Evolutionary conservation across 805 yeast genomes (phyloP).

Genomic region (Wickerhamomyces alni): DNA sequence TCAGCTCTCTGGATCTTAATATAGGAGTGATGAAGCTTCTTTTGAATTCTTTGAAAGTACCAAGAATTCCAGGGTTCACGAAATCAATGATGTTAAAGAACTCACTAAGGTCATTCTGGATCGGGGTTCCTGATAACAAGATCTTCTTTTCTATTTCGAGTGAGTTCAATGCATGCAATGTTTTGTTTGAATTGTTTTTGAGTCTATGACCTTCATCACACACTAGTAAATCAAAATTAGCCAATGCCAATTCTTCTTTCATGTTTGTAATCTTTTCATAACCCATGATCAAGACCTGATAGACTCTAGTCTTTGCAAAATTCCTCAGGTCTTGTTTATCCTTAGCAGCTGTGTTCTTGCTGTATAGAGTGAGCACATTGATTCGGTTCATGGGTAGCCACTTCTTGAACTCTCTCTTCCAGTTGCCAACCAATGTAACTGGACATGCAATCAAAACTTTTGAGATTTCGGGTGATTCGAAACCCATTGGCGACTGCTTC

Average conservation of each 20-base stretch:
- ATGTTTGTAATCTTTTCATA: constrained; percentile 72
- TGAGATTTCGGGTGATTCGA: constrained; percentile 32
- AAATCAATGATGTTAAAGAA: constrained; percentile 78
- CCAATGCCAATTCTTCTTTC: constrained; percentile 38
- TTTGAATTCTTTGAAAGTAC: constrained; percentile 53
- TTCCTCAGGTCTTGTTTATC: constrained; percentile 31
- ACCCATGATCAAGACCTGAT: constrained; percentile 80
- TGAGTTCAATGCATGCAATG: constrained; percentile 52
- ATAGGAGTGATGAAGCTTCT: constrained; percentile 67
- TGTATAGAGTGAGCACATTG: constrained; percentile 58
- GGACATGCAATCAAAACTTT: constrained; percentile 85
- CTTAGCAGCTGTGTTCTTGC: constrained; percentile 40
- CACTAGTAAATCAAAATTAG: constrained; percentile 58
- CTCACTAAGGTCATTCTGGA: constrained; percentile 86
- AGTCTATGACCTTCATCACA: constrained; percentile 94
- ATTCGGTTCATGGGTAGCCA: constrained; percentile 62
- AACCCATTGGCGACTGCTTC: constrained; percentile 46
- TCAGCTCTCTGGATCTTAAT: constrained; percentile 57
- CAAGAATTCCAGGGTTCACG: constrained; percentile 78
- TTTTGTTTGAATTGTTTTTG: constrained; percentile 69
- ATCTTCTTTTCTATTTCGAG: constrained; percentile 40
- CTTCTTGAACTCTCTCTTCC: constrained; percentile 84
- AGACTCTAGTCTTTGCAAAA: constrained; percentile 55
- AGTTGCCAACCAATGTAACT: constrained; percentile 79
- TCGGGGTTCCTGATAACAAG: constrained; percentile 83